Conservation (phyloP, 495 filamentous ascomycete genomes). For the Polyplosphaeria fusca region DNA sequence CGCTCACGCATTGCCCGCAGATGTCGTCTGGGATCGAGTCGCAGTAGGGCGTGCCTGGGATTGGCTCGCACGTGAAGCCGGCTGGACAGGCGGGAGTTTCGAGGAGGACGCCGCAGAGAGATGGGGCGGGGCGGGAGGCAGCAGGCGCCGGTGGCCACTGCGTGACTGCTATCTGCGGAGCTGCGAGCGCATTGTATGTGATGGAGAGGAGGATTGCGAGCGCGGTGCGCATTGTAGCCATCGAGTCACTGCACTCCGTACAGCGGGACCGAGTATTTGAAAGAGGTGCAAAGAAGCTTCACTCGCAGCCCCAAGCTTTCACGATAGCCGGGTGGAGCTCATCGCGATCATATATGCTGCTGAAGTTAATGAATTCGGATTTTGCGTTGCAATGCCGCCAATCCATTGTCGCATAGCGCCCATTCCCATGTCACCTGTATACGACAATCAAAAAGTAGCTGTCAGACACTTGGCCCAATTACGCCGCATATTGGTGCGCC, state of each 20-base stretch:
- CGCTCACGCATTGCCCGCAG: neutral
- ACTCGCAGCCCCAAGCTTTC: no score
- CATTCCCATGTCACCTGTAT: no score
- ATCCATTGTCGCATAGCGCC: no score
- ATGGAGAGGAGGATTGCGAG: neutral
- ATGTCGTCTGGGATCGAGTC: neutral
- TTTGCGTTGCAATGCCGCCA: no score
- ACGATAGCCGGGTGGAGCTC: no score
- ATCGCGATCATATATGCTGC: no score
- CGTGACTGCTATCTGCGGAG: neutral
- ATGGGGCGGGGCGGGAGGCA: neutral
- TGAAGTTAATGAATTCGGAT: no score
- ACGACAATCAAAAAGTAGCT: no score
- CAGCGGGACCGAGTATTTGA: neutral
- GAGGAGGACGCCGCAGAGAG: constrained; percentile 5
- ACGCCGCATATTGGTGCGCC: no score
- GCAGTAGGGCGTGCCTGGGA: neutral
- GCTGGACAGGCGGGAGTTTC: constrained; percentile 2
- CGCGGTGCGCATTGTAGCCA: neutral
- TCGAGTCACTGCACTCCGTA: neutral
- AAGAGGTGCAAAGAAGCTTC: neutral
- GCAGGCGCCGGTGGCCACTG: neutral
- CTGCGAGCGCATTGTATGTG: neutral
- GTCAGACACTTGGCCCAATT: no score
- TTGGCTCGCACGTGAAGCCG: constrained; percentile 2